A percentile compares a stretch with the other conserved stretches of the same genome.
phyloP scores from a whole-genome alignment of 768 basidiomycete genomes.

The Gloeopeniophorella convolvens region DNA sequence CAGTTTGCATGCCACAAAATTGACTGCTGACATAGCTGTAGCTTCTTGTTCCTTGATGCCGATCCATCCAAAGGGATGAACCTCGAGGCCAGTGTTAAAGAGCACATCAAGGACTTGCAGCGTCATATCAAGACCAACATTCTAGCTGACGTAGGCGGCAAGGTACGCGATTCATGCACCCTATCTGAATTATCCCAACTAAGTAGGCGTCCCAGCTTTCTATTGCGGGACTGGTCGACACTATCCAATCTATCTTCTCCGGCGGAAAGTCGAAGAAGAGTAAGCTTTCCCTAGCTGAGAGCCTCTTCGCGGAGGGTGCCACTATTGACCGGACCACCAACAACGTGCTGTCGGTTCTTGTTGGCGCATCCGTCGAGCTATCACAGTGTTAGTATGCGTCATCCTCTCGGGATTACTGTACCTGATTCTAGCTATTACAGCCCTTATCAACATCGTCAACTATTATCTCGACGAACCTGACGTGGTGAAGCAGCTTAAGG shows the following conservation, averaged over 20 bases:
- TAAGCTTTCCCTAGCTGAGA: slow-evolving; percentile 44
- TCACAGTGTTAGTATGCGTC: slow-evolving; percentile 45
- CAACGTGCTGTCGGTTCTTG: slow-evolving; percentile 63
- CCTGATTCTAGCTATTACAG: slow-evolving; percentile 29
- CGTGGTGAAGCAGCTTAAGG: slow-evolving; percentile 31
- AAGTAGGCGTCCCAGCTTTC: slow-evolving; percentile 25
- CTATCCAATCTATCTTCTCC: slow-evolving; percentile 43
- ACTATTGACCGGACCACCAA: slow-evolving; percentile 60
- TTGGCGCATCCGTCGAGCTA: slow-evolving; percentile 61
- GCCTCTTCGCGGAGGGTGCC: slow-evolving; percentile 48
- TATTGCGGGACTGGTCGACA: slow-evolving; percentile 37
- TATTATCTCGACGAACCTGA: slow-evolving; percentile 46
- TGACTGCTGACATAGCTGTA: slow-evolving; percentile 25
- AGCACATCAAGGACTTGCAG: slow-evolving; percentile 47
- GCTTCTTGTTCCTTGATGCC: slow-evolving; percentile 71
- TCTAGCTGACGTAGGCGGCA: slow-evolving; percentile 33
- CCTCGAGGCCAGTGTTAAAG: slow-evolving; percentile 43
- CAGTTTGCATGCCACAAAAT: not conserved
- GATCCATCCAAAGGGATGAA: slow-evolving; percentile 54
- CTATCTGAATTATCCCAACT: not conserved
- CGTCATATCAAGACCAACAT: slow-evolving; percentile 50
- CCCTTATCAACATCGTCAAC: slow-evolving; percentile 60
- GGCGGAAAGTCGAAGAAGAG: slow-evolving; percentile 33
- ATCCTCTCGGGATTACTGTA: not conserved
- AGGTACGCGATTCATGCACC: slow-evolving; percentile 30